Conservation (phyloP, 2,329 filamentous ascomycete species). For the Leptodontidium sp. region DNA sequence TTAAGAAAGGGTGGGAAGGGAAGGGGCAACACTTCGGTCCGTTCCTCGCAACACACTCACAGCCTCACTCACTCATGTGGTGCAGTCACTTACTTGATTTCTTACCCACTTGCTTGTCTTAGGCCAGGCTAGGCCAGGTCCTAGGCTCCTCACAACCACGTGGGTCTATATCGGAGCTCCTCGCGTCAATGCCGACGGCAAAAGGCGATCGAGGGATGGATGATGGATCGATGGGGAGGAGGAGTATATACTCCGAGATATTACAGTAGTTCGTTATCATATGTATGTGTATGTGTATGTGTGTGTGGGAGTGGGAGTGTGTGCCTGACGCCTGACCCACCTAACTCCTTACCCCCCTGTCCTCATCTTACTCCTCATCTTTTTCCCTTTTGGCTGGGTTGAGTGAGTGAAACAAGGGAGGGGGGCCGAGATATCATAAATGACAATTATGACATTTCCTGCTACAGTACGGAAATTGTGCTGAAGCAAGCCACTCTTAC, state of each 20-base stretch:
- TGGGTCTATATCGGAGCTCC: neutral
- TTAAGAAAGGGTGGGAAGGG: neutral
- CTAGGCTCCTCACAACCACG: too few species aligned
- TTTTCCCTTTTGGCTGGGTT: too few species aligned
- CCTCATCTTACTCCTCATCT: too few species aligned
- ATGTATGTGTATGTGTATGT: neutral
- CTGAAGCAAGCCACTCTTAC: neutral
- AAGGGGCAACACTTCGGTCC: neutral
- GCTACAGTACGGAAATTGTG: too few species aligned
- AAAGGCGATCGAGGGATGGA: slow-evolving; percentile 4
- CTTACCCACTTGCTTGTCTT: too few species aligned
- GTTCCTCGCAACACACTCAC: neutral
- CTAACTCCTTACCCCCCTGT: too few species aligned
- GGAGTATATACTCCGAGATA: neutral
- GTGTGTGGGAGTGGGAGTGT: neutral
- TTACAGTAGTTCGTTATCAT: neutral
- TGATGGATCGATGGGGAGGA: neutral
- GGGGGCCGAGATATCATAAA: too few species aligned
- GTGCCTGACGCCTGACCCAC: too few species aligned
- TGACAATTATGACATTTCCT: too few species aligned
- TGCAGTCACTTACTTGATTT: too few species aligned
- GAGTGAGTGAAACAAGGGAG: too few species aligned
- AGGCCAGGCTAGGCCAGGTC: too few species aligned
- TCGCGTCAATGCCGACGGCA: slow-evolving; percentile 12
- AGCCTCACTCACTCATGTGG: neutral